Evolutionary conservation across 1,284 basidiomycete genomes (phyloP), one percentile per base, ranked within the genome.

Genomic region (Amylostereum areolatum): DNA sequence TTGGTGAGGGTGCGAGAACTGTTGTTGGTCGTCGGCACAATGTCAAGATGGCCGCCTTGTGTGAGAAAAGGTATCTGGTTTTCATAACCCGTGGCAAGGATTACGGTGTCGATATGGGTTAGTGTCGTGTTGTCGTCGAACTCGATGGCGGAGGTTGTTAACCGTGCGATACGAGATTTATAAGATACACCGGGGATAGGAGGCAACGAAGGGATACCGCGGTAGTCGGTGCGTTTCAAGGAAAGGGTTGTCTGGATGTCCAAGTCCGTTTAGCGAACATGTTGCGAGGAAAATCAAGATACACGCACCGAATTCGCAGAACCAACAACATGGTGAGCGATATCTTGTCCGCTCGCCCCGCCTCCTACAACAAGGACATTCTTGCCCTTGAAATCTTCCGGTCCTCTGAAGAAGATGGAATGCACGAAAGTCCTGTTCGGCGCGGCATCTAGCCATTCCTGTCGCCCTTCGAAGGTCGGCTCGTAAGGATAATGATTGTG

Each of bases 81-180:
- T 47, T 80, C 71, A 53, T 81, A 82, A 4, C 80, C 80, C 0
- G 78, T 81, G 0, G 64, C 79, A 8, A 80, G 67, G 33, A 81
- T 60, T 28, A 83, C 61, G 2, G 68, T 56, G 51, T 81, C 77
- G 25, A 78, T 68, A 36, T 71, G 66, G 11, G 51, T 37, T 1
- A 66, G 53, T 0, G 57, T 54, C 1, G 72, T 69, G 3, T 71
- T 73, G 53, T 81, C 78, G 0, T 57, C 59, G 54, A 82, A 78
- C 6, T 75, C 66, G 43, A 80, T 59, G 2, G 64, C 64, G 25
- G 67, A 56, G 2, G 58, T 41, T 0, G 72, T 75, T 57, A 83
- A 80, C 57, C 74, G 67, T 1, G 70, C 65, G 39, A 80, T 74
- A 32, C 68, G 70, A 5, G 75, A 72, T 52, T 73, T 74, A 42